Conservation (phyloP, 1,139 yeast genomes). For the Geotrichum macrosporum region DNA sequence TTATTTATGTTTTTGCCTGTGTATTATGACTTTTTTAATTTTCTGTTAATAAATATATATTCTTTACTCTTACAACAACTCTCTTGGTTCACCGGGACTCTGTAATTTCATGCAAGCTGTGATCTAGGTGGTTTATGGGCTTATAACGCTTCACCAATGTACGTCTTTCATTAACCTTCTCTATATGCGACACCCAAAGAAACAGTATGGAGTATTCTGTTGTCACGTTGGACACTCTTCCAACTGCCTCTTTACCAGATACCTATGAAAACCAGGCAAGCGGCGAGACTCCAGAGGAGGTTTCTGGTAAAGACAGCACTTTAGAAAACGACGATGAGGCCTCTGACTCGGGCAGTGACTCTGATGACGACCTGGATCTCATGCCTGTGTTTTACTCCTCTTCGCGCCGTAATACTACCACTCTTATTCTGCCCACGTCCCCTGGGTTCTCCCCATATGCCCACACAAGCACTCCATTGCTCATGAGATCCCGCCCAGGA, state of each 20-base stretch:
- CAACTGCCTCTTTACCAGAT: not conserved
- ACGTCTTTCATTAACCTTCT: too few relatives aligned
- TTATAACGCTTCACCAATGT: not conserved
- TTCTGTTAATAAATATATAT: not conserved
- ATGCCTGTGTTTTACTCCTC: slow-evolving; percentile 11
- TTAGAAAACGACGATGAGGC: not conserved
- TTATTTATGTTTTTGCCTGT: slow-evolving; percentile 13
- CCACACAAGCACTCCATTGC: too few relatives aligned
- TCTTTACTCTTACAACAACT: not conserved
- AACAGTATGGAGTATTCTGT: not conserved
- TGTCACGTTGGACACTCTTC: not conserved
- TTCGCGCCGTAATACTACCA: not conserved
- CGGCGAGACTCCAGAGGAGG: not conserved
- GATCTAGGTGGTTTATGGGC: not conserved
- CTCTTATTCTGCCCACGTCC: not conserved
- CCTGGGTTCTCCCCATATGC: too few relatives aligned
- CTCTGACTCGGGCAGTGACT: not conserved
- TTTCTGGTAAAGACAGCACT: not conserved
- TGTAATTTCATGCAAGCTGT: slow-evolving; percentile 1
- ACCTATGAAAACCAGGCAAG: not conserved
- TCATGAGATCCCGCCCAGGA: not conserved
- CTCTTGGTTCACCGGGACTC: not conserved
- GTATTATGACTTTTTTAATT: slow-evolving; percentile 4
- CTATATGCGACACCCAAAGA: too few relatives aligned
- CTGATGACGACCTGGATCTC: not conserved